A percentile compares a stretch with the other conserved stretches of the same genome.
Conservation (phyloP, 108 stramenopile genomes). For the Cyclostephanos invisitatus region DNA sequence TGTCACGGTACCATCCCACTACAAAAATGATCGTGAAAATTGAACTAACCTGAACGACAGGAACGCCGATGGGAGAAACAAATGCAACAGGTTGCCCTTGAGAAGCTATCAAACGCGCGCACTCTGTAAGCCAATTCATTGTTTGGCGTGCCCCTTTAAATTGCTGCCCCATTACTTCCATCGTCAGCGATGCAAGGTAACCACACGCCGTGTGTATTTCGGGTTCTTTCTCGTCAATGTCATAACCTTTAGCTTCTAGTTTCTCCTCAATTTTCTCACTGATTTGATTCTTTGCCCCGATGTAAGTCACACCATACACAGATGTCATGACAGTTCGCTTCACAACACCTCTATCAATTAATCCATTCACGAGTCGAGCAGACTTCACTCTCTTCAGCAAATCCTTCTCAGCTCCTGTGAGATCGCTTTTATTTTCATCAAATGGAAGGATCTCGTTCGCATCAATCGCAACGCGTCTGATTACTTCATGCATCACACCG, state of each 20-base stretch:
- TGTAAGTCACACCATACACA: constrained; percentile 99
- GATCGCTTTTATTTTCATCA: constrained; percentile 63
- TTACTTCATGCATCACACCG: constrained; percentile 92
- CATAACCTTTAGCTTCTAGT: constrained; percentile 73
- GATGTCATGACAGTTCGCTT: constrained; percentile 99
- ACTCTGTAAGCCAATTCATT: constrained; percentile 95
- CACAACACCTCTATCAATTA: constrained; percentile 95
- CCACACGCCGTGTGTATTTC: constrained; percentile 84
- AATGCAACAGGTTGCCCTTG: constrained; percentile 96
- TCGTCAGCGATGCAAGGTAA: constrained; percentile 90
- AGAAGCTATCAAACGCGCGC: constrained; percentile 84
- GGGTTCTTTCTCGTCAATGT: constrained; percentile 81
- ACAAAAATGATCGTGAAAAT: background rate
- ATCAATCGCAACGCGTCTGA: constrained; percentile 79
- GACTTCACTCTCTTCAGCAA: constrained; percentile 57
- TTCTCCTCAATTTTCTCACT: constrained; percentile 87
- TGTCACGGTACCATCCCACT: background rate
- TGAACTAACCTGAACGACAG: constrained; percentile 81
- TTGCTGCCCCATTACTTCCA: constrained; percentile 94
- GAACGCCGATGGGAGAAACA: constrained; percentile 97
- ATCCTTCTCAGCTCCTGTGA: constrained; percentile 60
- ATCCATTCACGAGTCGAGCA: constrained; percentile 85
- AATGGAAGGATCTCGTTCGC: constrained; percentile 60
- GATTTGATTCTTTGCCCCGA: constrained; percentile 97
- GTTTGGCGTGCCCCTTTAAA: constrained; percentile 93